Evolutionary conservation across 176 grass and related monocot genomes (phyloP), one percentile per base, ranked within the genome.

Genomic region (Ananas comosus): DNA sequence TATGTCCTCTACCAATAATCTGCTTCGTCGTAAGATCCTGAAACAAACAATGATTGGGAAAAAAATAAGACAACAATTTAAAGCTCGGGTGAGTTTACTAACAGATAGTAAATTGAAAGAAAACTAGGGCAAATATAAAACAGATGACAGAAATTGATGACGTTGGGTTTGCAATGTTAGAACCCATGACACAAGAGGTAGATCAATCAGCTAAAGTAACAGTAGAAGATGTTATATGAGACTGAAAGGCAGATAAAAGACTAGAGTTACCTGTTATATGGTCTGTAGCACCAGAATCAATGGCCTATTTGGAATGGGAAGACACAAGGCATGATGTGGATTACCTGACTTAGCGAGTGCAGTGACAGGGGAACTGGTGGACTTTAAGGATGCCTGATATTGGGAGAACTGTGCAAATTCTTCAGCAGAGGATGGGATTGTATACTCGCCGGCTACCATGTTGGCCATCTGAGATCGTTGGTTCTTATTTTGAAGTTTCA

Each of bases 1-100:
- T 11, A 27, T 51, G 17, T 3, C 49, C 10, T 70, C 24, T 53
- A 70, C 17, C 18, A 70, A 70, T 70, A 70, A 70, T 70, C 49
- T 27, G 9, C 10, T 70, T 70, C 50, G 12, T 70, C 68, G 13
- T 53, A 27, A 70, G 49, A 70, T 70, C 50, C 12, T 53, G 16
- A 51, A 70, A 70, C 12, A 70, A 10, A 23, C 21, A 70, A 70
- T 52, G 18, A 70, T 70, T 18, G n/a, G 13, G 2, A 3, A 56
- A 56, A 56, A 56, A 56, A 54, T 23, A 1, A 70, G 3, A 52
- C 19, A 70, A 52, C 48, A n/a, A 28, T 53, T 70, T 23, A 53
- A 8, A 51, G 4, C 13, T 12, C 49, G 5, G 2, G 48, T 52
- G 0, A 70, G 48, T 70, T 51, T 25, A 1, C 68, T 70, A 2